Conservation (phyloP, 2,329 filamentous ascomycete species). For the Apiospora pterosperma region DNA sequence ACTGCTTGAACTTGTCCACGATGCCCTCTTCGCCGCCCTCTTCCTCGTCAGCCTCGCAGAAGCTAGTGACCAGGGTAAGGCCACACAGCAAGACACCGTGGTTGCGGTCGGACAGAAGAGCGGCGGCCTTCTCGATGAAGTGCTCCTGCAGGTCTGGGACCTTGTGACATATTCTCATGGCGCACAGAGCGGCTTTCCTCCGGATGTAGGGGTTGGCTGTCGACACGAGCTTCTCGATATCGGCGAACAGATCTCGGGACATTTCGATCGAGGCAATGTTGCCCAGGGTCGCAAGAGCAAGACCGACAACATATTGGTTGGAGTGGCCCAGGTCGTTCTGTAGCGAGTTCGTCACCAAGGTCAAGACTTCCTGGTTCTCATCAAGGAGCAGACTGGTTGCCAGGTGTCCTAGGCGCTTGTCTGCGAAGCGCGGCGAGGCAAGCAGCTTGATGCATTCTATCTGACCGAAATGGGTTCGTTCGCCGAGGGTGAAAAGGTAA, state of each 20-base stretch:
- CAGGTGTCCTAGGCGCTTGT: slow-evolving; percentile 93
- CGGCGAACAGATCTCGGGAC: slow-evolving; percentile 93
- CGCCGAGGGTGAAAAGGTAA: slow-evolving; percentile 95
- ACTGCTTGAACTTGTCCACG: slow-evolving; percentile 84
- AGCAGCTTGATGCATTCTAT: slow-evolving; percentile 98
- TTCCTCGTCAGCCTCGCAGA: slow-evolving; percentile 92
- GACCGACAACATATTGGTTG: slow-evolving; percentile 96
- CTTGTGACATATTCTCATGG: slow-evolving; percentile 98
- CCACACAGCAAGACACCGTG: slow-evolving; percentile 94
- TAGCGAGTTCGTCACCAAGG: slow-evolving; percentile 93
- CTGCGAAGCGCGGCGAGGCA: slow-evolving; percentile 93
- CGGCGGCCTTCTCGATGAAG: slow-evolving; percentile 89
- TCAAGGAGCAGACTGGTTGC: slow-evolving; percentile 95
- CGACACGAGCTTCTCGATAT: slow-evolving; percentile 88
- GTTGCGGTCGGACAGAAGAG: slow-evolving; percentile 86
- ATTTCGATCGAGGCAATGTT: slow-evolving; percentile 98
- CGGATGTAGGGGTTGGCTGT: slow-evolving; percentile 98
- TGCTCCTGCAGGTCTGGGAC: slow-evolving; percentile 97
- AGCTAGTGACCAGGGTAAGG: slow-evolving; percentile 81
- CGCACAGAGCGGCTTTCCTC: slow-evolving; percentile 95
- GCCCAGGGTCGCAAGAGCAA: slow-evolving; percentile 91
- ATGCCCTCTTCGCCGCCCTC: slow-evolving; percentile 88
- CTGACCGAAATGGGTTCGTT: slow-evolving; percentile 97
- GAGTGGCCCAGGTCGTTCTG: slow-evolving; percentile 97
- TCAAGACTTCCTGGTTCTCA: slow-evolving; percentile 97